Conservation (phyloP, 192 early-diverging fungal species). For the Pecoramyces ruminantium region DNA sequence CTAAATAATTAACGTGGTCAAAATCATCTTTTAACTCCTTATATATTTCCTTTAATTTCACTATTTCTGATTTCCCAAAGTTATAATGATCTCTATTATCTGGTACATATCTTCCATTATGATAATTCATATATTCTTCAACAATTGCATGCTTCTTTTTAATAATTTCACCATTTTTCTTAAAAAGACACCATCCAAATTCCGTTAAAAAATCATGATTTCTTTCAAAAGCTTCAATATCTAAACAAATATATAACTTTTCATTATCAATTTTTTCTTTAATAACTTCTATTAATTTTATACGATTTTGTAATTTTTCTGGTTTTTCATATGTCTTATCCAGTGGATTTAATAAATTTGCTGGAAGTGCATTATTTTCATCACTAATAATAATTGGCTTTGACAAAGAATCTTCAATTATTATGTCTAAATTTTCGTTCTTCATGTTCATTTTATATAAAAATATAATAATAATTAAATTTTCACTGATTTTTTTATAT, state of each 20-base stretch:
- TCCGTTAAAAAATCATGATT: background rate
- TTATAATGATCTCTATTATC: background rate
- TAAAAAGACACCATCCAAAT: background rate
- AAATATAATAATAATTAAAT: too few relatives aligned
- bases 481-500: too few relatives aligned
- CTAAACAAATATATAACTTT: background rate
- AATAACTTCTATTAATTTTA: background rate
- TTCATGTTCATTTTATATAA: too few relatives aligned
- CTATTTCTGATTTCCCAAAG: background rate
- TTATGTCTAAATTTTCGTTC: too few relatives aligned
- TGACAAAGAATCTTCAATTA: too few relatives aligned
- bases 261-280: background rate
- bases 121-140: background rate
- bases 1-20: background rate
- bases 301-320: background rate
- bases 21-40: background rate
- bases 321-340: background rate
- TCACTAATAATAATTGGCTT: background rate
- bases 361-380: background rate
- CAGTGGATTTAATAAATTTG: background rate
- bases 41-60: background rate
- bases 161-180: background rate
- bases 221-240: background rate
- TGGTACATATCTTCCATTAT: background rate
- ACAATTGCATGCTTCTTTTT: background rate